Evolutionary conservation across 345 rosid genomes (phyloP).

Genomic region (Sonneratia caseolaris): DNA sequence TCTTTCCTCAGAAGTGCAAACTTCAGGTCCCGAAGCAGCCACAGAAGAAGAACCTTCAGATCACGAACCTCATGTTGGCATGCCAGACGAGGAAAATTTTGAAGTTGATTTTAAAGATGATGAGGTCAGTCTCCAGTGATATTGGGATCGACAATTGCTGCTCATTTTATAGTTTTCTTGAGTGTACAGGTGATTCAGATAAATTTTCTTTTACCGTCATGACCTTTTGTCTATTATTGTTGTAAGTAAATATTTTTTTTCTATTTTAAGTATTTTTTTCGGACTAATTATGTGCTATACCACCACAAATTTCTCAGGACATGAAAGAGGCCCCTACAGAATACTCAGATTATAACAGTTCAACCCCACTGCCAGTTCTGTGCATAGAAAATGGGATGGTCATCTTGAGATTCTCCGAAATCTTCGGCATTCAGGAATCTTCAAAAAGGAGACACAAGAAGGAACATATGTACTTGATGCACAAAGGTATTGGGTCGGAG

Average conservation of each 20-base stretch:
- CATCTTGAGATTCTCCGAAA: constrained; percentile 87
- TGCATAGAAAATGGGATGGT: constrained; percentile 80
- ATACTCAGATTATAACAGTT: constrained; percentile 30
- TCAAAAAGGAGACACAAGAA: constrained; percentile 51
- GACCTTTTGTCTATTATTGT: not conserved
- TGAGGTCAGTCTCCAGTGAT: constrained; percentile 13
- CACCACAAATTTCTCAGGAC: constrained; percentile 24
- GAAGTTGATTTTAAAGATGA: constrained; percentile 31
- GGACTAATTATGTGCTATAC: not conserved
- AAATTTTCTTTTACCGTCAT: not conserved
- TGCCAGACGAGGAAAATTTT: constrained; percentile 34
- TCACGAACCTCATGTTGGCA: constrained; percentile 25
- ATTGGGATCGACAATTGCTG: not conserved
- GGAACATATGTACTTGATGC: constrained; percentile 43
- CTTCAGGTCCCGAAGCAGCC: constrained; percentile 18
- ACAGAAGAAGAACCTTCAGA: constrained; percentile 29
- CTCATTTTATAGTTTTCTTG: not conserved
- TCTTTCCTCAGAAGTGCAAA: constrained; percentile 29
- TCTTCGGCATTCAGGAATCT: constrained; percentile 81
- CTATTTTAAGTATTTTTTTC: not conserved
- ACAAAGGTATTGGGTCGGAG: constrained; percentile 39
- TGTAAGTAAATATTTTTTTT: not conserved
- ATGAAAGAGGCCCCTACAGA: constrained; percentile 31
- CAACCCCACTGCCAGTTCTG: constrained; percentile 64
- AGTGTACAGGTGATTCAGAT: not conserved